Evolutionary conservation across 2,329 filamentous ascomycete species (phyloP).

Genomic region (Cladophialophora immunda): DNA sequence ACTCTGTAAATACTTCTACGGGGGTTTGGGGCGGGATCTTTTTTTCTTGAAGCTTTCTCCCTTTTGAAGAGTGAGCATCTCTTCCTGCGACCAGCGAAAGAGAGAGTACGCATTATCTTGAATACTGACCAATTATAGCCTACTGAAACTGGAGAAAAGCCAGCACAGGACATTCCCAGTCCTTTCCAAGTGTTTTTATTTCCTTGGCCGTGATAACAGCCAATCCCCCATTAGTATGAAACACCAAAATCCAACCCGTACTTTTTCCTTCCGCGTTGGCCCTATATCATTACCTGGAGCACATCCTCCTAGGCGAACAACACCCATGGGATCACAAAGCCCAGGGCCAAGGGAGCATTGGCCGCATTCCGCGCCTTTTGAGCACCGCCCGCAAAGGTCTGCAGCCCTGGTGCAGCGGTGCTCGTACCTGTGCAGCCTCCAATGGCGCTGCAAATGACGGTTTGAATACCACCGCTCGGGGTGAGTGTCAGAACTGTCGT

Average conservation of each 20-base stretch:
- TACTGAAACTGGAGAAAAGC: too few species aligned
- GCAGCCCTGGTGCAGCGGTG: background rate
- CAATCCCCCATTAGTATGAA: background rate
- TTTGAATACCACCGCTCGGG: background rate
- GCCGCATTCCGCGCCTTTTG: background rate
- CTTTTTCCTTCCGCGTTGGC: background rate
- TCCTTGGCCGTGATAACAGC: too few species aligned
- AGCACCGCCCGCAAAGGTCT: background rate
- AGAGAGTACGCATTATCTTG: too few species aligned
- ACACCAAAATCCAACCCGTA: background rate
- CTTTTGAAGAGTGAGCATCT: too few species aligned
- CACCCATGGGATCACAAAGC: background rate
- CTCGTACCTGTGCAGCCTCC: background rate
- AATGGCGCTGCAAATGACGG: background rate
- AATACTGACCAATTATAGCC: too few species aligned
- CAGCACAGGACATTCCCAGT: too few species aligned
- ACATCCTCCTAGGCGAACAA: background rate
- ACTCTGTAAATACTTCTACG: too few species aligned
- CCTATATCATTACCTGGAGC: background rate
- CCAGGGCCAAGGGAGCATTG: background rate
- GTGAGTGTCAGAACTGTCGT: background rate
- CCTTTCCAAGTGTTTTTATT: too few species aligned
- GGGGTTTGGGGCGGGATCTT: too few species aligned
- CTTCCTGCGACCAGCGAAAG: too few species aligned
- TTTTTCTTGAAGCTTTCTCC: too few species aligned